Percentiles rank a stretch among this genome's conserved stretches.
Conservation (phyloP, 257 asterid genomes). For the Echites panduratus region DNA sequence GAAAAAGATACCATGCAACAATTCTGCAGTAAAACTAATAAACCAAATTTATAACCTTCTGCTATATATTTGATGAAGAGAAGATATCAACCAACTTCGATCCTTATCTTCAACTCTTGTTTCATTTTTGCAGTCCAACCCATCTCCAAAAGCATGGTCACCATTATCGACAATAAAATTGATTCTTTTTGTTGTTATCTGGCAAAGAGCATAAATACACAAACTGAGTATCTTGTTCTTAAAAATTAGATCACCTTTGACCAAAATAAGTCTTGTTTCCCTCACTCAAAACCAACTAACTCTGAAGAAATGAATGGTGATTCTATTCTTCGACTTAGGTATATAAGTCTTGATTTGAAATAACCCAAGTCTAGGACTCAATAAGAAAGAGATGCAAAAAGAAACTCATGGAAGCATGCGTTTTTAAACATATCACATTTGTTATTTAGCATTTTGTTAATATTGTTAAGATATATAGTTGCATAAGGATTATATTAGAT, state of each 20-base stretch:
- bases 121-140: conserved; percentile 38
- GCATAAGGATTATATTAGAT: no score
- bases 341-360: neutral
- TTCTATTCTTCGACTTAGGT: neutral
- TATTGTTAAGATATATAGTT: no score
- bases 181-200: conserved; percentile 90
- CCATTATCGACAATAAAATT: conserved; percentile 76
- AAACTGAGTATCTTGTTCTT: neutral
- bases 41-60: conserved; percentile 61
- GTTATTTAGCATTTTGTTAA: neutral
- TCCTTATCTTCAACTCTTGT: conserved; percentile 71
- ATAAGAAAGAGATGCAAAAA: neutral
- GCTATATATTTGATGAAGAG: conserved; percentile 96
- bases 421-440: neutral
- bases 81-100: conserved; percentile 86
- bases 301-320: neutral
- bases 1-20: conserved; percentile 5
- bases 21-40: conserved; percentile 18
- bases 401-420: neutral
- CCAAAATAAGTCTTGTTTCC: neutral
- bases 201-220: conserved; percentile 26
- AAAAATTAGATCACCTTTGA: neutral
- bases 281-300: neutral
- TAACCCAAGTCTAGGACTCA: neutral
- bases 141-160: conserved; percentile 49